Percentiles rank a stretch among this genome's conserved stretches.
Conservation (phyloP, 768 basidiomycete genomes). For the Cystofilobasidium ferigula region DNA sequence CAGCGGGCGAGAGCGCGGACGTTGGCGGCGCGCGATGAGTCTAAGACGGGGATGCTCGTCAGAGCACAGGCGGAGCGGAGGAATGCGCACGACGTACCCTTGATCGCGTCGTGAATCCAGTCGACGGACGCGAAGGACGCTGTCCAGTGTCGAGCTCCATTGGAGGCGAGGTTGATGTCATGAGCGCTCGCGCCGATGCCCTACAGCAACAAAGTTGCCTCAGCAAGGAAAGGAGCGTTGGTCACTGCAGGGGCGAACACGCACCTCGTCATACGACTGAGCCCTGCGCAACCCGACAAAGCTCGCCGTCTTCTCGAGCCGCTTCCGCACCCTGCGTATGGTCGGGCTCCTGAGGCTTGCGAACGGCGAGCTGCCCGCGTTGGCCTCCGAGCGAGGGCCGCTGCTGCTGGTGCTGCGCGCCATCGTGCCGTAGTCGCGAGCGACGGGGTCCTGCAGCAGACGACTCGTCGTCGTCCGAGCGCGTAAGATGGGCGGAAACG, state of each 20-base stretch:
- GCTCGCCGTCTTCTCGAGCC: constrained; percentile 1
- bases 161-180: neutral
- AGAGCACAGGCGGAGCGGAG: neutral
- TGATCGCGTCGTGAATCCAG: constrained; percentile 23
- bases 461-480: too few relatives aligned
- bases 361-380: neutral
- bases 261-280: constrained; percentile 8
- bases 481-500: too few relatives aligned
- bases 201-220: neutral
- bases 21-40: neutral
- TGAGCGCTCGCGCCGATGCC: neutral
- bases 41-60: neutral
- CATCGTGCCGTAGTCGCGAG: too few relatives aligned
- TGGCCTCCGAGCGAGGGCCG: neutral
- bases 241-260: neutral
- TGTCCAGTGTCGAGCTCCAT: neutral
- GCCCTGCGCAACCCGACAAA: constrained; percentile 4
- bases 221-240: neutral
- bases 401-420: too few relatives aligned
- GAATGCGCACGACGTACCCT: neutral
- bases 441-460: too few relatives aligned
- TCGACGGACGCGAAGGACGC: neutral
- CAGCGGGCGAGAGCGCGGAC: neutral
- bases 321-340: neutral
- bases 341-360: neutral